Conservation (phyloP, 129 eudicot species). For the Logfia minima region DNA sequence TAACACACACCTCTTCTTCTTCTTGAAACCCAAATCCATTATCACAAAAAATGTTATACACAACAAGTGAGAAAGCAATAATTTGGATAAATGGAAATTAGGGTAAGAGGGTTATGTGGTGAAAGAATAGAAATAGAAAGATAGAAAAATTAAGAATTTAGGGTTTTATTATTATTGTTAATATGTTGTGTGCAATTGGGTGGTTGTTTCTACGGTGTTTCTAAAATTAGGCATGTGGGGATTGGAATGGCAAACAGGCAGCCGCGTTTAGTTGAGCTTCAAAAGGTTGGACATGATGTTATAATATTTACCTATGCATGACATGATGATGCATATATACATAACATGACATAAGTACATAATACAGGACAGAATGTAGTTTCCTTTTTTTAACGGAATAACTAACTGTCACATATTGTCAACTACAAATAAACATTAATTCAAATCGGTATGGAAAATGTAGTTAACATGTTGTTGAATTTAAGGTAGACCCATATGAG, state of each 20-base stretch:
- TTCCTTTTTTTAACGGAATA: slow-evolving; percentile 18
- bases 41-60: neutral
- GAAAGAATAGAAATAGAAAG: neutral
- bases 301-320: neutral
- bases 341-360: neutral
- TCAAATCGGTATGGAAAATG: slow-evolving; percentile 12
- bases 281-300: slow-evolving; percentile 14
- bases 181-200: slow-evolving; percentile 1
- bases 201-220: slow-evolving; percentile 39
- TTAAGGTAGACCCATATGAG: slow-evolving; percentile 6
- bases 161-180: slow-evolving; percentile 24
- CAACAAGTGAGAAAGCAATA: neutral
- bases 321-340: neutral
- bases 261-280: slow-evolving; percentile 39
- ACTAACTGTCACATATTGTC: slow-evolving; percentile 23
- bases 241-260: slow-evolving; percentile 35
- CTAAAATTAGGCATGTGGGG: slow-evolving; percentile 39
- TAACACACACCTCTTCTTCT: slow-evolving; percentile 22
- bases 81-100: slow-evolving; percentile 10
- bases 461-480: slow-evolving; percentile 21
- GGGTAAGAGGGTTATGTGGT: slow-evolving; percentile 32
- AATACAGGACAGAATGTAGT: neutral
- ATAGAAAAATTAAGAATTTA: slow-evolving; percentile 10
- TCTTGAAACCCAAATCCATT: slow-evolving; percentile 26
- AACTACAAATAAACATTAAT: slow-evolving; percentile 8